These are phyloP conservation scores for Penicillium parvum DNA, from an alignment of 495 filamentous ascomycete species.

Conservation along the genomic window DNA sequence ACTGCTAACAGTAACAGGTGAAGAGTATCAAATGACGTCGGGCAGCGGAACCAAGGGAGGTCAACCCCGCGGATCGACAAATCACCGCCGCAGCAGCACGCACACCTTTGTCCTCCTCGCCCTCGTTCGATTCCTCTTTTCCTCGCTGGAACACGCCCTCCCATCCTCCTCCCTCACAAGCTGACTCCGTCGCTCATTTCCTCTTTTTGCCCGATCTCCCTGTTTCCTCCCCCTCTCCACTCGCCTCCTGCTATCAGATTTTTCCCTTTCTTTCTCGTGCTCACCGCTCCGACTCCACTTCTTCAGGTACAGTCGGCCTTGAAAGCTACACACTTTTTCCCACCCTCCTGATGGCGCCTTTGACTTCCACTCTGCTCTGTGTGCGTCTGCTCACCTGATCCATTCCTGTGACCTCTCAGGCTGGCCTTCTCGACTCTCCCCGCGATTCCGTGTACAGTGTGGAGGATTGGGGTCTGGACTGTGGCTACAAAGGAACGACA, in stretches of 20 bases:
- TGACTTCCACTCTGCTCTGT: conserved; percentile 6
- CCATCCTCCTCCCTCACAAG: neutral
- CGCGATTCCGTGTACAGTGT: neutral
- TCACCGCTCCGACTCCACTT: conserved; percentile 12
- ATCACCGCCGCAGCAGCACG: conserved; percentile 17
- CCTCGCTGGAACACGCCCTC: neutral
- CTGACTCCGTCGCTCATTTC: conserved; percentile 3
- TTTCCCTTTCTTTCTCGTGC: neutral
- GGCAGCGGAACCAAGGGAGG: too few relatives aligned
- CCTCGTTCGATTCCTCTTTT: neutral
- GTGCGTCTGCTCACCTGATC: conserved; percentile 25
- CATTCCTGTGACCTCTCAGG: conserved; percentile 16
- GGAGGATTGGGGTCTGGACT: neutral
- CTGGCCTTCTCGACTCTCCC: conserved; percentile 3
- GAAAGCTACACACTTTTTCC: neutral
- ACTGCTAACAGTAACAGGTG: too few relatives aligned
- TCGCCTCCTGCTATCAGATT: neutral
- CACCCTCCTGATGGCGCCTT: conserved; percentile 12
- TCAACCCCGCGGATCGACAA: conserved; percentile 26
- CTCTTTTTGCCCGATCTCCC: neutral
- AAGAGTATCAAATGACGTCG: too few relatives aligned
- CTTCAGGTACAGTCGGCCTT: conserved; percentile 18
- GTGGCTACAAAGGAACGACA: too few relatives aligned
- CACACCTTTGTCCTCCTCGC: conserved; percentile 17
- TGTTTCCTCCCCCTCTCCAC: neutral